Evolutionary conservation across 352 stramenopile genomes (phyloP), one percentile per base, ranked within the genome.

Genomic region (Pythium vanterpoolii): DNA sequence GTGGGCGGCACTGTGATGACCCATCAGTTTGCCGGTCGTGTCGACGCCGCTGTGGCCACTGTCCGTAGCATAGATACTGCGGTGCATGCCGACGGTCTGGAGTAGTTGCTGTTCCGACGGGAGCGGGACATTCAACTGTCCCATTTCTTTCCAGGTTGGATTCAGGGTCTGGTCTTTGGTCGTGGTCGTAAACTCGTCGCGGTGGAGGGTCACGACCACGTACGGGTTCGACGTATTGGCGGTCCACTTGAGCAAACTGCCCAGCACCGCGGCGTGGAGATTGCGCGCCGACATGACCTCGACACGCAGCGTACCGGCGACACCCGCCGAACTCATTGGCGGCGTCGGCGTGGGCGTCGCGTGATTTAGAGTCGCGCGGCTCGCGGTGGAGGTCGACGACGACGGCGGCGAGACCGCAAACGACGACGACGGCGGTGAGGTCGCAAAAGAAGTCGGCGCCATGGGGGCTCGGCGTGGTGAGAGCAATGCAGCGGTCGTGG

Each of bases 171-270:
- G 66, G 11, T 71, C 53, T 56, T 84, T 77, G 26, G 75, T 60
- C 26, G 58, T 84, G 3, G 77, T 86, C 36, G 75, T 66, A 56
- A 86, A 90, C 36, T 71, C 68, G 45, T 85, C 75, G 47, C 60
- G 74, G 42, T 74, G 68, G 27, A 90, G 68, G 24, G 69, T 79
- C n/a, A 86, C 55, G 27, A 83, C 77, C 1, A 79, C 73, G 56
- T 82, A 90, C 47, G 79, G 75, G 48, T 87, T 90, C 16, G 79
- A 77, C 62, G 82, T 87, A 49, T 70, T 87, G 3, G 79, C 66
- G 9, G 77, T 86, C 79, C 79, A 90, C 28, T 83, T 86, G 58
- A 90, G 64, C 45, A 90, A 38, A 49, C 73, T 86, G 24, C 79
- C 79, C 3, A 87, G 49, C 43, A 90, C 74, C n/a, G 79, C 79